Base-by-base conservation (phyloP, 139 green algal genomes). In the Chlorella sorokiniana region DNA sequence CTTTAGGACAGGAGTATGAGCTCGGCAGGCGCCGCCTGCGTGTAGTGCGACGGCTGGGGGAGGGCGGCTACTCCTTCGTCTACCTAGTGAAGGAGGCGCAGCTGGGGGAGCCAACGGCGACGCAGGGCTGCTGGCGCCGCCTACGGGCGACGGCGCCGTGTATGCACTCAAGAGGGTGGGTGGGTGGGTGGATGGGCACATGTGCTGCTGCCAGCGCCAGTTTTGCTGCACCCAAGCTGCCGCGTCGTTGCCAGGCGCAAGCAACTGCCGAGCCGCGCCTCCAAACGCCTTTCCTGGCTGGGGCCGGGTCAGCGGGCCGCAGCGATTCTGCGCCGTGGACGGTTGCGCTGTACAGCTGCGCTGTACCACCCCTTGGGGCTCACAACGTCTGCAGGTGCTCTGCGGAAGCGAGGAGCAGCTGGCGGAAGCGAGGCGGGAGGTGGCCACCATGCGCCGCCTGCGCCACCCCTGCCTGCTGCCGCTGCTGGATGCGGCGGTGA, bases 31-130 rank as follows among this genome's bases (percentile, higher is more conserved):
- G 88, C 7, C 79, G 81, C n/a, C 81, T 91, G 20, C 62, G 67
- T 1, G 51, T 91, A 14, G 3, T 87, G 2, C 63, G 68, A 14
- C 82, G 91, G 88, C 78, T 97, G 22, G 93, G 90, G 8, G 93
- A 97, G 78, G 93, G 93, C 37, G 93, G 93, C 8, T 97, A 96
- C 45, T 90, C 89, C 7, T 93, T 96, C 56, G 93, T 97, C 1
- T 93, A 92, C 44, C 80, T 96, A 5, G 93, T 90, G 6, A 75
- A 83, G 56, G 83, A 89, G 79, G 44, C 94, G 37, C 71, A 78
- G 73, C 9, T 20, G 64, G 37, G 37, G 18, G 35, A 25, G 54
- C 22, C 23, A 33, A 27, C 54, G 54, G 54, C 59, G 40, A 1
- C 44, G 18, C 14, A 10, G 70, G 35, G 33, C 9, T 71, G 22